phyloP scores from a whole-genome alignment of 148 eudicot genomes.

The Rhododendron henanense region DNA sequence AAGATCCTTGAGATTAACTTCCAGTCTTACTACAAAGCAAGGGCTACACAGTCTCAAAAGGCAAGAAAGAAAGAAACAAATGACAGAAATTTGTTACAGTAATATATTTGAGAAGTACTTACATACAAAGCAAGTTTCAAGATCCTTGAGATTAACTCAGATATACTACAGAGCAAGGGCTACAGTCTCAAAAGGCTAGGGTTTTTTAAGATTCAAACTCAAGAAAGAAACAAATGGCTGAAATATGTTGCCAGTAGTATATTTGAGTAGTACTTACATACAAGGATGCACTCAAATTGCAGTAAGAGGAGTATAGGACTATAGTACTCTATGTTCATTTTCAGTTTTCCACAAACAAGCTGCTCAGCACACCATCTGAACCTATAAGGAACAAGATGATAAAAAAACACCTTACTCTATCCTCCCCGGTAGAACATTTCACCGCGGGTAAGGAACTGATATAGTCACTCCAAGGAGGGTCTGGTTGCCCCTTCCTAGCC shows the following conservation, averaged over 20 bases:
- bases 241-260: not conserved
- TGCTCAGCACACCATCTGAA: constrained; percentile 1
- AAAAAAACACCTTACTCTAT: constrained; percentile 14
- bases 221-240: not conserved
- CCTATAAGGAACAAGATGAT: constrained; percentile 9
- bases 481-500: not conserved
- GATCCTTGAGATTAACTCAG: not conserved
- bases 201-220: not conserved
- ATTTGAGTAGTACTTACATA: not conserved
- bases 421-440: not conserved
- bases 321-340: not conserved
- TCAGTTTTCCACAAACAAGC: constrained; percentile 10
- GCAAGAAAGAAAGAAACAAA: not conserved
- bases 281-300: not conserved
- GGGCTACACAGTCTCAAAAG: not conserved
- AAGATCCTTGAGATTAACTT: not conserved
- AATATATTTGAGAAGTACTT: not conserved
- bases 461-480: not conserved
- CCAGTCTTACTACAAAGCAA: not conserved
- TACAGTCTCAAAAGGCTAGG: not conserved
- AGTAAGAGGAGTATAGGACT: not conserved
- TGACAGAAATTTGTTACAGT: not conserved
- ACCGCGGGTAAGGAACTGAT: not conserved
- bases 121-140: not conserved
- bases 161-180: not conserved